Conservation (phyloP, 75 land plant genomes). For the Selaginella moellendorffii region DNA sequence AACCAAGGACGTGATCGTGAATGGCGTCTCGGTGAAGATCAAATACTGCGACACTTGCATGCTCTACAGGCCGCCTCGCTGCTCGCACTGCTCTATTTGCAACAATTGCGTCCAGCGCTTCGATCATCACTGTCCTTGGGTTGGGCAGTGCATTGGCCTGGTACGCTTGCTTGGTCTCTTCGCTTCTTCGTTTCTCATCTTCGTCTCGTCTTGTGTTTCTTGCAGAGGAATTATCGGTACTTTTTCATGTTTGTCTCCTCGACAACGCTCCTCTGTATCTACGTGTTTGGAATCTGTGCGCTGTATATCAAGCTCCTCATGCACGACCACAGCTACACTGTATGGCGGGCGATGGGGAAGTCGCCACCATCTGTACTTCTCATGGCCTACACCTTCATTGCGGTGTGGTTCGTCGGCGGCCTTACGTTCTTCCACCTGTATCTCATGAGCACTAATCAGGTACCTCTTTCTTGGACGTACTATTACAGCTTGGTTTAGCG, state of each 20-base stretch:
- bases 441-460: constrained; percentile 21
- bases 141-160: constrained; percentile 82
- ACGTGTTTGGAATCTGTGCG: constrained; percentile 13
- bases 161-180: constrained; percentile 16
- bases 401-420: constrained; percentile 18
- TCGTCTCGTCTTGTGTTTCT: neutral
- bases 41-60: constrained; percentile 96
- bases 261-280: constrained; percentile 12
- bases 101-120: constrained; percentile 86
- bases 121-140: constrained; percentile 97
- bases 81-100: constrained; percentile 81
- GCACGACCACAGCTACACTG: neutral
- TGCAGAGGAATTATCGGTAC: constrained; percentile 44
- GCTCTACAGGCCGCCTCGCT: constrained; percentile 80
- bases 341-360: neutral
- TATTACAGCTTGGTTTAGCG: constrained; percentile 36
- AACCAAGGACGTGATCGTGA: constrained; percentile 65
- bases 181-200: neutral
- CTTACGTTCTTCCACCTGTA: constrained; percentile 18
- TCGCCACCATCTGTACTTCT: constrained; percentile 16
- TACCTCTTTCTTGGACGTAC: constrained; percentile 11
- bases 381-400: constrained; percentile 15
- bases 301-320: constrained; percentile 6
- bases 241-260: constrained; percentile 15
- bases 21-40: constrained; percentile 52